These are phyloP conservation scores for Tricholomella constricta DNA, from an alignment of 768 basidiomycete genomes.

Conservation along the genomic window DNA sequence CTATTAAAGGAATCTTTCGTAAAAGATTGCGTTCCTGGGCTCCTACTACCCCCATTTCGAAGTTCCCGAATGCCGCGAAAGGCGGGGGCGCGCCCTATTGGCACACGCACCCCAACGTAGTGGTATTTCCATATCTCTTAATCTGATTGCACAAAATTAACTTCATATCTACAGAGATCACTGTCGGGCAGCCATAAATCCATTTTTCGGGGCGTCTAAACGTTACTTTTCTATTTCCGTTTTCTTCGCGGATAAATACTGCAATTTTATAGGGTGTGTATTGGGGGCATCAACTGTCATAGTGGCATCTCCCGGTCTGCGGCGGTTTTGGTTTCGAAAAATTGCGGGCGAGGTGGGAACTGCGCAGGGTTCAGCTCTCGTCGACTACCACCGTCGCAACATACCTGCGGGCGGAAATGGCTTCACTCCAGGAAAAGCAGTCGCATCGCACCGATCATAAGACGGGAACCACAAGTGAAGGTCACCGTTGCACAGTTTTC, in stretches of 20 bases:
- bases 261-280: no score
- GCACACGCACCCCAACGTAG: no score
- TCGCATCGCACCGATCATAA: neutral
- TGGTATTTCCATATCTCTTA: neutral
- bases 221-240: neutral
- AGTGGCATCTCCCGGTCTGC: no score
- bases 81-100: neutral
- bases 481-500: neutral
- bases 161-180: no score
- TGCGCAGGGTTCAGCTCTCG: neutral
- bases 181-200: no score
- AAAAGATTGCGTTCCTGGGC: neutral
- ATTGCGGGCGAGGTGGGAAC: neutral
- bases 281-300: no score
- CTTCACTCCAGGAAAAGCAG: neutral
- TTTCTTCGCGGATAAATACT: neutral
- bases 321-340: no score
- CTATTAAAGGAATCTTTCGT: neutral
- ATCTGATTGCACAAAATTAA: neutral
- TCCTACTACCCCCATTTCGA: neutral
- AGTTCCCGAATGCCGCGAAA: neutral
- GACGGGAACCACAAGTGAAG: neutral
- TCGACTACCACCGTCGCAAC: neutral
- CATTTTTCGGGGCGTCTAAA: neutral
- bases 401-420: constrained; percentile 2